Evolutionary conservation across 768 basidiomycete species (phyloP).

Genomic region (Postia placenta): DNA sequence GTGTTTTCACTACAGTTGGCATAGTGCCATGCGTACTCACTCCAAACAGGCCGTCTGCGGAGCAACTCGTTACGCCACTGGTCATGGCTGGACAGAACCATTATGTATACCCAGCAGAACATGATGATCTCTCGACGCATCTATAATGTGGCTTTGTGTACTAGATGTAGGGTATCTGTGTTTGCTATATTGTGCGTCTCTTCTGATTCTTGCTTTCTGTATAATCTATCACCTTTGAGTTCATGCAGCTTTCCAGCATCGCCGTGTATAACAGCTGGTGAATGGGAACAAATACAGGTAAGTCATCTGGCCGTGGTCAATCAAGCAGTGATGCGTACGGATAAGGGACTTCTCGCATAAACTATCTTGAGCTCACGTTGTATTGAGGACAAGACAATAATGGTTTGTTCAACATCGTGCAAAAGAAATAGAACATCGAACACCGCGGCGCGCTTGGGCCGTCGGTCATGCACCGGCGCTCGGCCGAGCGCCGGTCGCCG

Average conservation of each 20-base stretch:
- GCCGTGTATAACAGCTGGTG: not conserved
- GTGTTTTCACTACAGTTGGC: constrained; percentile 10
- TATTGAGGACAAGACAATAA: not conserved
- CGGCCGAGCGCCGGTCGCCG: not conserved
- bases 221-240: not conserved
- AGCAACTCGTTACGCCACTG: constrained; percentile 16
- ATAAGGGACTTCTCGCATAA: no score
- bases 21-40: no score
- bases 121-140: constrained; percentile 1
- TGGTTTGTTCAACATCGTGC: not conserved
- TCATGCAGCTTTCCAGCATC: not conserved
- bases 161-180: not conserved
- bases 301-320: not conserved
- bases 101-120: constrained; percentile 6
- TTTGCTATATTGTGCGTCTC: not conserved
- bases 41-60: constrained; percentile 13
- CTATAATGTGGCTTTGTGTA: constrained; percentile 2
- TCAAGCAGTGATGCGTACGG: not conserved
- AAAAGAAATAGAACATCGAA: not conserved
- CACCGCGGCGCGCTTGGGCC: not conserved
- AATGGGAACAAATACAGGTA: not conserved
- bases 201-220: not conserved
- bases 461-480: not conserved
- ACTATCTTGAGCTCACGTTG: no score
- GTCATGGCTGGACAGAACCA: constrained; percentile 16